phyloP scores from a whole-genome alignment of 306 rosid genomes.

The Gynostemma pentaphyllum region DNA sequence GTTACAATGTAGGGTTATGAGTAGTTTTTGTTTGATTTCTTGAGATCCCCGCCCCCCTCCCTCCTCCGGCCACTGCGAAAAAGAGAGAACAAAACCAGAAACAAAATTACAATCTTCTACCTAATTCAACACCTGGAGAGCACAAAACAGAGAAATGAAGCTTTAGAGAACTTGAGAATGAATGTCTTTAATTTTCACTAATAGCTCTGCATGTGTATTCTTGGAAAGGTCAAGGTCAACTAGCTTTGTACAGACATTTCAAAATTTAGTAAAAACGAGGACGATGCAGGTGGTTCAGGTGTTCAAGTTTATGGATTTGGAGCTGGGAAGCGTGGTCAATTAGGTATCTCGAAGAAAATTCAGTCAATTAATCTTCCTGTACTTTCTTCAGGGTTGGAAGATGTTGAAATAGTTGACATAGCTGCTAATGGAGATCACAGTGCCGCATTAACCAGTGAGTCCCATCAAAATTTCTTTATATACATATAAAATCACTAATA shows the following conservation, averaged over 20 bases:
- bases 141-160: not conserved
- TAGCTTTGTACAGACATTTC: not conserved
- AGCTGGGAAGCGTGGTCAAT: constrained; percentile 80
- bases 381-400: constrained; percentile 37
- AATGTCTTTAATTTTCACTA: not conserved
- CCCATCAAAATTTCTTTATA: not conserved
- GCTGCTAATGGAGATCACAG: constrained; percentile 93
- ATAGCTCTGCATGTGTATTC: too few relatives aligned
- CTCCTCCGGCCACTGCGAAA: too few relatives aligned
- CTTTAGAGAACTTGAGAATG: not conserved
- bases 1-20: not conserved
- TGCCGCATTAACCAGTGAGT: constrained; percentile 62
- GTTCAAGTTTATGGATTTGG: constrained; percentile 72
- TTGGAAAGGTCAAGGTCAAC: too few relatives aligned
- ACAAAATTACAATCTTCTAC: not conserved
- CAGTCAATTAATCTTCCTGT: constrained; percentile 43
- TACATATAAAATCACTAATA: not conserved
- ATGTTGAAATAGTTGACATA: constrained; percentile 27
- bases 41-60: too few relatives aligned
- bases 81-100: too few relatives aligned
- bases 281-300: constrained; percentile 30
- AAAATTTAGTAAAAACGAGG: not conserved
- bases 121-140: not conserved
- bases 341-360: constrained; percentile 51
- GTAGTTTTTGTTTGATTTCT: not conserved